Conservation (phyloP, 2,329 filamentous ascomycete species). For the Coleophoma cylindrospora region DNA sequence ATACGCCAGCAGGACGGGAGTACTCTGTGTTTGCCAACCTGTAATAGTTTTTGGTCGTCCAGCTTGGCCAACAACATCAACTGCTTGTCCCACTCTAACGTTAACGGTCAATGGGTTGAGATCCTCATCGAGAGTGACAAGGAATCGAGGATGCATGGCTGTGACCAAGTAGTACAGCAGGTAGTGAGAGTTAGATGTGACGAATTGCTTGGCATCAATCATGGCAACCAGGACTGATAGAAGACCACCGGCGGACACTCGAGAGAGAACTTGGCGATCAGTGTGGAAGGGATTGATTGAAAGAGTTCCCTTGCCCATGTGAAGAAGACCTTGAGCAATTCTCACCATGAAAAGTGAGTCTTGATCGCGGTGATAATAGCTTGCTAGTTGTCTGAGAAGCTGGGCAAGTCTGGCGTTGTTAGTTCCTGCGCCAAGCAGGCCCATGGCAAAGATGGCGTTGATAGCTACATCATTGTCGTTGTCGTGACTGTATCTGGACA, state of each 20-base stretch:
- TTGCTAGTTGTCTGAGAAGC: slow-evolving; percentile 87
- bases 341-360: slow-evolving; percentile 98
- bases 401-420: slow-evolving; percentile 97
- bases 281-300: slow-evolving; percentile 99
- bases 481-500: slow-evolving; percentile 96
- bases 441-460: slow-evolving; percentile 99
- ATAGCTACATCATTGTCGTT: slow-evolving; percentile 97
- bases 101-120: slow-evolving; percentile 92
- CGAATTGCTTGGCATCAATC: slow-evolving; percentile 89
- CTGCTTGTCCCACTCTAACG: slow-evolving; percentile 94
- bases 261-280: slow-evolving; percentile 90
- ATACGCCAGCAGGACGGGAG: slow-evolving; percentile 90
- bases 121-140: slow-evolving; percentile 92
- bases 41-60: slow-evolving; percentile 98
- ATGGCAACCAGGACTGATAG: slow-evolving; percentile 87
- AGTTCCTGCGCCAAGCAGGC: slow-evolving; percentile 89
- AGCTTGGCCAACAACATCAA: slow-evolving; percentile 95
- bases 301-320: slow-evolving; percentile 99
- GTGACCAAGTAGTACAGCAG: slow-evolving; percentile 96
- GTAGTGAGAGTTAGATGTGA: slow-evolving; percentile 70
- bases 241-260: slow-evolving; percentile 83
- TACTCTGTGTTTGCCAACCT: slow-evolving; percentile 98
- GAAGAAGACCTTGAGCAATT: slow-evolving; percentile 92
- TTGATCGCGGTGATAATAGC: slow-evolving; percentile 96
- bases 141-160: slow-evolving; percentile 94